Evolutionary conservation across 805 yeast genomes (phyloP).

Genomic region (Candida arabinofermentans): DNA sequence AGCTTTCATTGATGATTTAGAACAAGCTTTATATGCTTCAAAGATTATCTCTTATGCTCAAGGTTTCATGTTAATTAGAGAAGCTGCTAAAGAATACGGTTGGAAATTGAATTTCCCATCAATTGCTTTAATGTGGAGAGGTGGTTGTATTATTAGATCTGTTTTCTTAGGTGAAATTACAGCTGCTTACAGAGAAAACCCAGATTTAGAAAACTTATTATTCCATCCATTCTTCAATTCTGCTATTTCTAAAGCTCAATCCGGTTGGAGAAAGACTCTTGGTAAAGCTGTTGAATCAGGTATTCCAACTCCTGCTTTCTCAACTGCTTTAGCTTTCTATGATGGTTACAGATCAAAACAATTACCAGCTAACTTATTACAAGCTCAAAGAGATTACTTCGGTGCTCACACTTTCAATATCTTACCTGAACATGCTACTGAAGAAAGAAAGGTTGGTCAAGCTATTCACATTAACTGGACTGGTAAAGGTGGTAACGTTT

Average conservation of each 20-base stretch:
- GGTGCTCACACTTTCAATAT: constrained; percentile 99
- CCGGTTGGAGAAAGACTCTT: constrained; percentile 90
- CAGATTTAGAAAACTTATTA: constrained; percentile 90
- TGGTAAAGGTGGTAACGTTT: constrained; percentile 96
- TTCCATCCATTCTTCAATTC: constrained; percentile 92
- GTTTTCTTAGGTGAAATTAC: constrained; percentile 97
- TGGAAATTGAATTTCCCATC: constrained; percentile 98
- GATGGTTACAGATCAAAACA: constrained; percentile 97
- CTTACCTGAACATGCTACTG: constrained; percentile 80
- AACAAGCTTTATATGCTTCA: constrained; percentile 97
- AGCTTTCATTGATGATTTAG: constrained; percentile 86
- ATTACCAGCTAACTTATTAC: constrained; percentile 96
- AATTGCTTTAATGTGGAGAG: constrained; percentile 99
- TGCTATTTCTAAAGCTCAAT: constrained; percentile 90
- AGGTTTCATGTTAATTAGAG: constrained; percentile 99
- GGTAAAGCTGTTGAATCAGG: constrained; percentile 78
- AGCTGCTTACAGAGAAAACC: constrained; percentile 89
- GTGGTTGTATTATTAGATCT: constrained; percentile 99
- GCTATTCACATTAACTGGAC: constrained; percentile 99
- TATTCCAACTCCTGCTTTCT: constrained; percentile 96
- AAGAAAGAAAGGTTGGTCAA: constrained; percentile 68
- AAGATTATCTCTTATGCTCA: constrained; percentile 98
- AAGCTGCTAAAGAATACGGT: constrained; percentile 94
- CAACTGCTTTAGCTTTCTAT: constrained; percentile 95
- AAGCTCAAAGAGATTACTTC: constrained; percentile 99